Conservation (phyloP, 495 filamentous ascomycete genomes). For the Tuber melanosporum region DNA sequence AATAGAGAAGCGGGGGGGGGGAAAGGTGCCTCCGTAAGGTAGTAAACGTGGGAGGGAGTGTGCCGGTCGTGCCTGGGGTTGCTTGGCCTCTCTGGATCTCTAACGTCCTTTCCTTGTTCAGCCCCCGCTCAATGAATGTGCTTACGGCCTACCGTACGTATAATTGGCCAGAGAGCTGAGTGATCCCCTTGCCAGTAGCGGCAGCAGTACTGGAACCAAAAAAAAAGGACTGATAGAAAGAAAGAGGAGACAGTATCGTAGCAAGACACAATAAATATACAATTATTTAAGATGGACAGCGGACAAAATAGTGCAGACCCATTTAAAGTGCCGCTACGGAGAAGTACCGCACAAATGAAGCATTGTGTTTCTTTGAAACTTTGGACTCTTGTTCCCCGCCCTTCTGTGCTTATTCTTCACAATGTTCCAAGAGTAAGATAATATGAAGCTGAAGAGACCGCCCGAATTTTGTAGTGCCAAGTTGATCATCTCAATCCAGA, state of each 20-base stretch:
- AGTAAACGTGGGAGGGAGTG: not conserved
- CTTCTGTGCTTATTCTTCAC: not conserved
- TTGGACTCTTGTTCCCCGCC: not conserved
- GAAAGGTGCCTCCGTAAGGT: not conserved
- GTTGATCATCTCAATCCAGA: not conserved
- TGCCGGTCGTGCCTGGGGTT: not conserved
- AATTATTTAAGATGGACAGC: not conserved
- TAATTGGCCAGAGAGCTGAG: not conserved
- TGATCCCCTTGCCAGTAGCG: not conserved
- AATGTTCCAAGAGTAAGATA: not conserved
- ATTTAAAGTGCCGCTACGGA: not conserved
- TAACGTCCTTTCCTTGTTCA: not conserved
- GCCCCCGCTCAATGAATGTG: not conserved
- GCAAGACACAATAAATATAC: not conserved
- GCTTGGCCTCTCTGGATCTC: not conserved
- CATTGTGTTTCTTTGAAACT: not conserved
- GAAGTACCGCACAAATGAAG: not conserved
- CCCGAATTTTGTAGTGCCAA: not conserved
- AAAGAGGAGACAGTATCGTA: not conserved
- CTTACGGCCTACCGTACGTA: not conserved
- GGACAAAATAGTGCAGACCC: not conserved
- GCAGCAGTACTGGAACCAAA: not conserved
- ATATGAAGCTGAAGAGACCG: not conserved
- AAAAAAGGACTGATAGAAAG: not conserved
- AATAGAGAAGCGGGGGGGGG: not conserved